phyloP scores from a whole-genome alignment of 495 filamentous ascomycete genomes.

The Thozetella sp. region DNA sequence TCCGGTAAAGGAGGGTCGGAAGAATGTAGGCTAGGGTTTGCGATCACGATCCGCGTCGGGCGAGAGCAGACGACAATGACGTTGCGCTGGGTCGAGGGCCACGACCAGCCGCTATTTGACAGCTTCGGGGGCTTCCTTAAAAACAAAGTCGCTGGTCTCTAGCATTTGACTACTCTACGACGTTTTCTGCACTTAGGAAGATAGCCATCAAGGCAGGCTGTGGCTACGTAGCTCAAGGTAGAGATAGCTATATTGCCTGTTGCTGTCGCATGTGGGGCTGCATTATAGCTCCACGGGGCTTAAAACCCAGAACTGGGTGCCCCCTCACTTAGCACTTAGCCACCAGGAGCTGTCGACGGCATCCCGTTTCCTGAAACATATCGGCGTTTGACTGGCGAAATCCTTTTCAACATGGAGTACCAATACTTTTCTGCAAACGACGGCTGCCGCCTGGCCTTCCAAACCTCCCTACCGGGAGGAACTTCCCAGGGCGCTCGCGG shows the following conservation, averaged over 20 bases:
- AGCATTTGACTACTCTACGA: no score
- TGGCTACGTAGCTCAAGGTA: no score
- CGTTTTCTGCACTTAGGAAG: no score
- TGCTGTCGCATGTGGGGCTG: no score
- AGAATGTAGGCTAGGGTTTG: constrained; percentile 23
- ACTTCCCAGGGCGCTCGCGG: constrained; percentile 1
- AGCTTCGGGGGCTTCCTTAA: constrained; percentile 81
- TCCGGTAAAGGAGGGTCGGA: constrained; percentile 14
- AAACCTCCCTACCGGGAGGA: constrained; percentile 22
- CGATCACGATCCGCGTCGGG: constrained; percentile 16
- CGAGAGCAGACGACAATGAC: constrained; percentile 30
- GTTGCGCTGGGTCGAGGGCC: constrained; percentile 77
- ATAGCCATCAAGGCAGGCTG: no score
- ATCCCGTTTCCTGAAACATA: neutral
- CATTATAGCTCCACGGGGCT: no score
- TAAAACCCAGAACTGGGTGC: no score
- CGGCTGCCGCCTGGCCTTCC: constrained; percentile 26
- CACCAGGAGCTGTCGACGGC: no score
- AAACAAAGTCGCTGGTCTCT: constrained; percentile 18
- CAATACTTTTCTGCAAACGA: constrained; percentile 27
- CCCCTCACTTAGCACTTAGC: no score
- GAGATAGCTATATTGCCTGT: no score
- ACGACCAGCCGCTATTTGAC: constrained; percentile 77
- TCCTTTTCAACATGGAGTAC: constrained; percentile 19
- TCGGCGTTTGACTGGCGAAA: neutral